Evolutionary conservation across 179 eudicot genomes (phyloP).

Genomic region (Gypsophila paniculata): DNA sequence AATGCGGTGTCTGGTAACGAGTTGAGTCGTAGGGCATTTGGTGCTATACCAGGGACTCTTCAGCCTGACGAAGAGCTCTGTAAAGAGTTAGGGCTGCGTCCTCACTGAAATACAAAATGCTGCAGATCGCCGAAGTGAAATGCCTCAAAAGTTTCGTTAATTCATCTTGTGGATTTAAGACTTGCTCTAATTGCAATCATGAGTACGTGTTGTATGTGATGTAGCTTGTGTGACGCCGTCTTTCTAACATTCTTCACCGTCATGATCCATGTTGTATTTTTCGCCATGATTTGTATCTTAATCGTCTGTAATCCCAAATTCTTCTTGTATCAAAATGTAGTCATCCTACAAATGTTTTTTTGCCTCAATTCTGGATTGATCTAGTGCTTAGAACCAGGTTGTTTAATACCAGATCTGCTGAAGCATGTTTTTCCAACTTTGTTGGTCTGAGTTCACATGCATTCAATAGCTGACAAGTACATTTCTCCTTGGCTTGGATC

Average conservation of each 20-base stretch:
- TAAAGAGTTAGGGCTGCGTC: conserved; percentile 55
- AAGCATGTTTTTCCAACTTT: not conserved
- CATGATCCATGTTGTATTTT: not conserved
- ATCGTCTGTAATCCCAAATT: not conserved
- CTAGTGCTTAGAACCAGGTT: not conserved
- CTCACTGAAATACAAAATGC: conserved; percentile 22
- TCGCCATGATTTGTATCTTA: not conserved
- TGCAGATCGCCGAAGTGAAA: conserved; percentile 6
- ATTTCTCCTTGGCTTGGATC: not conserved
- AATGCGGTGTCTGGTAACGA: conserved; percentile 51
- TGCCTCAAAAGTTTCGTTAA: not conserved
- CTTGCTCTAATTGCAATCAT: not conserved
- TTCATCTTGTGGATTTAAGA: not conserved
- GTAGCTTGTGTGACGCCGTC: not conserved
- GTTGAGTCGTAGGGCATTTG: conserved; percentile 35
- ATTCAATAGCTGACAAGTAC: not conserved
- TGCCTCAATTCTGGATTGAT: not conserved
- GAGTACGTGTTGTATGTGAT: conserved; percentile 7
- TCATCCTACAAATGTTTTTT: not conserved
- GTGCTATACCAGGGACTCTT: conserved; percentile 48
- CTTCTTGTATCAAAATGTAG: not conserved
- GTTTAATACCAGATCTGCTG: not conserved
- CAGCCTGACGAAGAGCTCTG: conserved; percentile 66
- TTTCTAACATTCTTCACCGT: not conserved
- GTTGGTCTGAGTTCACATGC: not conserved